These are phyloP conservation scores for Amaranthus cruentus DNA, from an alignment of 148 eudicot species.

Conservation along the genomic window DNA sequence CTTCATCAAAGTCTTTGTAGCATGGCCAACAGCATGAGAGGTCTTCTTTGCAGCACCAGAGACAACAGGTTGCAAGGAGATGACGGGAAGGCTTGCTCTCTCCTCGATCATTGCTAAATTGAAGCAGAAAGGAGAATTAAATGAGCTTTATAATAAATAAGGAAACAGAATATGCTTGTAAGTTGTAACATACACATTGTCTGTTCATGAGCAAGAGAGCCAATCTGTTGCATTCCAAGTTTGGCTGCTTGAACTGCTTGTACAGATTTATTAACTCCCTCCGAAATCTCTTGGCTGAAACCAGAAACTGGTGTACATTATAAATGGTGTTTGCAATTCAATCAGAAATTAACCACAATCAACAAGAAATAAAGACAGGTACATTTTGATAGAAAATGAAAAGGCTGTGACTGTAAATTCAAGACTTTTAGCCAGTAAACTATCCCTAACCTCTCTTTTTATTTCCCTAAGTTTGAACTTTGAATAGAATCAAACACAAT, in stretches of 20 bases:
- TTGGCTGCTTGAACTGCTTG: conserved; percentile 92
- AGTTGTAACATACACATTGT: conserved; percentile 52
- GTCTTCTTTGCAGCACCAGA: conserved; percentile 87
- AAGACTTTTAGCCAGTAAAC: neutral
- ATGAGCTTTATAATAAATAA: neutral
- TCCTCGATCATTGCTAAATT: conserved; percentile 81
- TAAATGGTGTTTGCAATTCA: neutral
- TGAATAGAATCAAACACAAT: neutral
- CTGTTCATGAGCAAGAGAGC: conserved; percentile 69
- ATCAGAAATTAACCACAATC: neutral
- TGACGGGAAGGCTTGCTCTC: conserved; percentile 72
- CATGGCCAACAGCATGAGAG: conserved; percentile 66
- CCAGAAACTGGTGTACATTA: neutral
- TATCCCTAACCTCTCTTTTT: no score
- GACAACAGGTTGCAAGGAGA: conserved; percentile 71
- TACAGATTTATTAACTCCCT: conserved; percentile 79
- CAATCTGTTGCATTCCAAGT: conserved; percentile 73
- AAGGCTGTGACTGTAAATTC: neutral
- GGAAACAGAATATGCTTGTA: neutral
- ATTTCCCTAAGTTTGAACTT: neutral
- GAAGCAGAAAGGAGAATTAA: conserved; percentile 5
- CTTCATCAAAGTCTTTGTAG: conserved; percentile 51
- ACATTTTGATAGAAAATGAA: neutral
- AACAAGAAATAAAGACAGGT: neutral
- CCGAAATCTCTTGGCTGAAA: conserved; percentile 80